These are phyloP conservation scores for Aureobasidium lini DNA, from an alignment of 2,329 filamentous ascomycete species.

Conservation along the genomic window DNA sequence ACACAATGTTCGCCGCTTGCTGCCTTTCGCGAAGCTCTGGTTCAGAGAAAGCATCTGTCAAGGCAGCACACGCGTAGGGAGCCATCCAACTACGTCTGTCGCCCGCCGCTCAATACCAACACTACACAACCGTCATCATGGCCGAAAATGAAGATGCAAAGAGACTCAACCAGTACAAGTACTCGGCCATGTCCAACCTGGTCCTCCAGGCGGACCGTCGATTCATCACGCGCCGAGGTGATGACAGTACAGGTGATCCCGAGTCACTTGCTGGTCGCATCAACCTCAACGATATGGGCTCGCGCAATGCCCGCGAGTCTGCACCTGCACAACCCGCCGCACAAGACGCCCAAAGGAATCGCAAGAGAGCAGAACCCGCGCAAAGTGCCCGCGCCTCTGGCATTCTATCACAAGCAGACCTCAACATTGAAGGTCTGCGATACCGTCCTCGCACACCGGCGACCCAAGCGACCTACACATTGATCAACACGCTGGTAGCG, in stretches of 20 bases:
- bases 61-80: conserved; percentile 15
- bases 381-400: conserved; percentile 62
- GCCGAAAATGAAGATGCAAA: conserved; percentile 27
- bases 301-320: conserved; percentile 67
- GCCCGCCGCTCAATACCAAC: conserved; percentile 4
- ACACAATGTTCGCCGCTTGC: background rate
- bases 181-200: conserved; percentile 85
- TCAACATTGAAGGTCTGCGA: conserved; percentile 81
- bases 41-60: background rate
- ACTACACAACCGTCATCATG: conserved; percentile 19
- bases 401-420: conserved; percentile 75
- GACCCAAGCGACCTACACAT: conserved; percentile 86
- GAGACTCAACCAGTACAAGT: conserved; percentile 32
- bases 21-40: background rate
- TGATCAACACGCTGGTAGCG: conserved; percentile 86
- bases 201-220: conserved; percentile 98
- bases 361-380: conserved; percentile 65
- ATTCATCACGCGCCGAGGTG: conserved; percentile 83
- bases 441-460: conserved; percentile 88
- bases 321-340: conserved; percentile 57
- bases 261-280: conserved; percentile 93
- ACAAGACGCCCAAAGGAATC: conserved; percentile 67
- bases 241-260: conserved; percentile 94
- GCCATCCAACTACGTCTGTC: conserved; percentile 13
- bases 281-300: conserved; percentile 91